A percentile compares a stretch with the other conserved stretches of the same genome.
Conservation (phyloP, 352 stramenopile genomes). For the Thalassiosira tumida region DNA sequence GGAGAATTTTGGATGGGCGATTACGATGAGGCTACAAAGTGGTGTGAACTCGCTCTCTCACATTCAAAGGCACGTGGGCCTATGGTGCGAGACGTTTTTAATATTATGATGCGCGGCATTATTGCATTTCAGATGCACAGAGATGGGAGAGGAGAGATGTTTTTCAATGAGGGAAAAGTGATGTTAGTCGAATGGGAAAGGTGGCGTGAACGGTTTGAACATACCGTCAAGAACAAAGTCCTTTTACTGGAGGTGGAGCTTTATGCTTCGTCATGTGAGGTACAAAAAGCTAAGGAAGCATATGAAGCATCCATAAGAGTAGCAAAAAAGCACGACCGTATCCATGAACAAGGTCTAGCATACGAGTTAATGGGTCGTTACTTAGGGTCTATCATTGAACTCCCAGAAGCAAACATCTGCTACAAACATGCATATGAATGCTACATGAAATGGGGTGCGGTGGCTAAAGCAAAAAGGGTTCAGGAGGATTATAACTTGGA, state of each 20-base stretch:
- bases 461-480: conserved; percentile 11
- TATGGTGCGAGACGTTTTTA: neutral
- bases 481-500: neutral
- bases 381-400: conserved; percentile 7
- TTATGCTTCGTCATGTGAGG: neutral
- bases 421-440: conserved; percentile 17
- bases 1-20: neutral
- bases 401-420: neutral
- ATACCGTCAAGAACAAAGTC: conserved; percentile 17
- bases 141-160: neutral
- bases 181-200: conserved; percentile 3
- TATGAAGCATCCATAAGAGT: conserved; percentile 20
- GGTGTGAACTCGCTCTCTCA: neutral
- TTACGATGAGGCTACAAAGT: neutral
- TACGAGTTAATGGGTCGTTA: conserved; percentile 27
- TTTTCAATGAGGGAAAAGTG: conserved; percentile 26
- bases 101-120: neutral
- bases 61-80: neutral
- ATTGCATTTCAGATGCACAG: conserved; percentile 19
- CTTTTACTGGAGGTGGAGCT: conserved; percentile 15
- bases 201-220: neutral
- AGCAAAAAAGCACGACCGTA: neutral
- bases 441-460: conserved; percentile 35
- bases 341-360: conserved; percentile 39
- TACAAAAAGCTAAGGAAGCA: neutral